A percentile compares a stretch with the other conserved stretches of the same genome.
phyloP scores from a whole-genome alignment of 2,329 filamentous ascomycete genomes.

The Alternaria burnsii region DNA sequence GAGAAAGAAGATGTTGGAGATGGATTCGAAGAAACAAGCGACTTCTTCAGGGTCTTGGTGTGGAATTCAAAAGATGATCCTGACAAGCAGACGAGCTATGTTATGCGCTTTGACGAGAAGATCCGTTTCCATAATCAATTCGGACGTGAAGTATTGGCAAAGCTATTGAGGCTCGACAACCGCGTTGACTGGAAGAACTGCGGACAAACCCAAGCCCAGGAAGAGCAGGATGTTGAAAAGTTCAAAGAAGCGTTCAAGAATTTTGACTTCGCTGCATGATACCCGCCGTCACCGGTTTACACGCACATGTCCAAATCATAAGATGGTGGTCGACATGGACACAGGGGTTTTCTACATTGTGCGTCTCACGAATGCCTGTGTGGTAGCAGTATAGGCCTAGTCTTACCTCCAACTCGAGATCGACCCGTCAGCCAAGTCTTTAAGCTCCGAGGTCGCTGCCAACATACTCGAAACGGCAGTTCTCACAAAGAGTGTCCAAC shows the following conservation, averaged over 20 bases:
- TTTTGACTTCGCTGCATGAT: slow-evolving; percentile 78
- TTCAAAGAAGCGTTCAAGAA: slow-evolving; percentile 84
- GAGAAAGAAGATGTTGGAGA: slow-evolving; percentile 53
- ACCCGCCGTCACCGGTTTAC: neutral
- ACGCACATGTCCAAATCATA: neutral
- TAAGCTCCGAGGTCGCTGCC: slow-evolving; percentile 17
- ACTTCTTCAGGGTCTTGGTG: slow-evolving; percentile 86
- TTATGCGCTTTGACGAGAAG: slow-evolving; percentile 75
- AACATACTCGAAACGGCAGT: slow-evolving; percentile 40
- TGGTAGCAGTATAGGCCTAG: neutral
- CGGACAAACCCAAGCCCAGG: slow-evolving; percentile 77
- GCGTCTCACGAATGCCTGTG: neutral
- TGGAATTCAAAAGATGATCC: slow-evolving; percentile 66
- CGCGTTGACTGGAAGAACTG: slow-evolving; percentile 88
- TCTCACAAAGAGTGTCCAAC: slow-evolving; percentile 32
- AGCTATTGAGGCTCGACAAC: slow-evolving; percentile 80
- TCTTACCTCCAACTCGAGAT: neutral
- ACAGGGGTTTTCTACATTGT: neutral
- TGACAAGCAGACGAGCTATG: slow-evolving; percentile 72
- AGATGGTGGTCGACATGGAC: neutral
- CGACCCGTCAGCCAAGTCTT: slow-evolving; percentile 21
- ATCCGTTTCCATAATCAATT: slow-evolving; percentile 91
- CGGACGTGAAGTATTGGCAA: slow-evolving; percentile 85
- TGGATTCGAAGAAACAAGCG: slow-evolving; percentile 53
- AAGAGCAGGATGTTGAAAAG: slow-evolving; percentile 76